A percentile compares a stretch with the other conserved stretches of the same genome.
Evolutionary conservation across 208 protist genomes (phyloP).

Genomic region (Leishmania major): DNA sequence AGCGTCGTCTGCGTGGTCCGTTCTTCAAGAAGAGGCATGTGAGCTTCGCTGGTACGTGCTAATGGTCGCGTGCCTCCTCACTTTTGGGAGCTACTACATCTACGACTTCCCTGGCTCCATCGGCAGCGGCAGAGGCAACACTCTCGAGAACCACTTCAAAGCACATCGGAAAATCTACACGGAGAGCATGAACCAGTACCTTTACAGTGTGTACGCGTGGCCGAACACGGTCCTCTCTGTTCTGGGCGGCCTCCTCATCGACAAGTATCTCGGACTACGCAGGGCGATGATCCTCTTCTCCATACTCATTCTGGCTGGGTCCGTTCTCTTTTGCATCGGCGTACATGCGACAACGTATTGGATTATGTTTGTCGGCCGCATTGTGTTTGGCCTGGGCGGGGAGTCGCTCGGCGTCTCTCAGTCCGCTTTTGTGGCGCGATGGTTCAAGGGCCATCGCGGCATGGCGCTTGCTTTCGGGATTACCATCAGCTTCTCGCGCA

Average conservation of each 20-base stretch:
- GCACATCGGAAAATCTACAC: constrained; percentile 57
- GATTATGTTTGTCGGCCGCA: constrained; percentile 74
- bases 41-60: constrained; percentile 85
- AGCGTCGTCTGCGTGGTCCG: constrained; percentile 10
- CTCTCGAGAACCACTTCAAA: constrained; percentile 70
- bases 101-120: constrained; percentile 86
- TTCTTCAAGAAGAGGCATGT: constrained; percentile 44
- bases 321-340: constrained; percentile 78
- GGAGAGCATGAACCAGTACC: constrained; percentile 85
- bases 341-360: constrained; percentile 60
- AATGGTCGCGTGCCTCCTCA: constrained; percentile 78
- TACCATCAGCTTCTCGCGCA: constrained; percentile 88
- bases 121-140: constrained; percentile 54
- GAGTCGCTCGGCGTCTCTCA: constrained; percentile 90
- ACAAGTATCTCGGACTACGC: constrained; percentile 85
- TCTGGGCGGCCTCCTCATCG: constrained; percentile 89
- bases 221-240: constrained; percentile 90
- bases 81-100: constrained; percentile 85
- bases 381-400: constrained; percentile 90
- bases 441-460: constrained; percentile 79
- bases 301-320: constrained; percentile 61
- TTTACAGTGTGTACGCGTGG: constrained; percentile 94
- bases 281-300: constrained; percentile 83
- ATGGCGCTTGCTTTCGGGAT: constrained; percentile 94
- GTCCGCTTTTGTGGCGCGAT: constrained; percentile 92